Evolutionary conservation across 768 basidiomycete species (phyloP).

Genomic region (Coprinopsis cinerea): DNA sequence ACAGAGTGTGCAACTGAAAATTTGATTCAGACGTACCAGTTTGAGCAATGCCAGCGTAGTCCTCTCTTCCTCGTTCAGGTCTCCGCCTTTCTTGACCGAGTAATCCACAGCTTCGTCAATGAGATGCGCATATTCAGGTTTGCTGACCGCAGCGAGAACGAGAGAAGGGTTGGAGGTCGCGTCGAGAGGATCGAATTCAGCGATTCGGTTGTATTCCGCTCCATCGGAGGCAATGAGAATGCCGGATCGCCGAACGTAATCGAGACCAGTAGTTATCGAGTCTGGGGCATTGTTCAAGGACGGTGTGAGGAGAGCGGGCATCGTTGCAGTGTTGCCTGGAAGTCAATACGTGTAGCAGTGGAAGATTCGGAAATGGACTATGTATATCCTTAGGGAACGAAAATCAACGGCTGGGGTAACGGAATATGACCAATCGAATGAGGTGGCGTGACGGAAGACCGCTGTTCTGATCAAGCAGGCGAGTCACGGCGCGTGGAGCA

Average conservation of each 20-base stretch:
- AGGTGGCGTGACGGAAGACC: no score
- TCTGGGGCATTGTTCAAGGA: background rate
- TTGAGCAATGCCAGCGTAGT: slow-evolving; percentile 19
- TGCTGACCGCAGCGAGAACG: slow-evolving; percentile 26
- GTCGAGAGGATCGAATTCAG: slow-evolving; percentile 25
- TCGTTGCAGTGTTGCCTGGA: no score
- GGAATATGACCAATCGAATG: no score
- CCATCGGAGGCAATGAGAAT: slow-evolving; percentile 30
- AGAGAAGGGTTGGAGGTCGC: slow-evolving; percentile 34
- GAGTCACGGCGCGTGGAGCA: no score
- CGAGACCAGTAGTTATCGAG: slow-evolving; percentile 17
- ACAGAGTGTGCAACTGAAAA: slow-evolving; percentile 19
- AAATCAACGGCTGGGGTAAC: no score
- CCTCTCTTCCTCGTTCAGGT: slow-evolving; percentile 13
- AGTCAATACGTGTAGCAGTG: no score
- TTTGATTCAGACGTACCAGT: slow-evolving; percentile 19
- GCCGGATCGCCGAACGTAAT: slow-evolving; percentile 23
- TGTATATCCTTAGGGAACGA: no score
- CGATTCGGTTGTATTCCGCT: slow-evolving; percentile 28
- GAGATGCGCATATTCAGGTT: slow-evolving; percentile 27
- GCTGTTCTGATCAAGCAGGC: no score
- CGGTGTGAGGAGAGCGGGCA: no score
- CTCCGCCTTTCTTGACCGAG: slow-evolving; percentile 10
- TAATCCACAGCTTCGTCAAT: slow-evolving; percentile 24
- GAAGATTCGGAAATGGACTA: no score